A percentile compares a stretch with the other conserved stretches of the same genome.
Conservation (phyloP, 2,329 filamentous ascomycete genomes). For the Penicillium sp. region DNA sequence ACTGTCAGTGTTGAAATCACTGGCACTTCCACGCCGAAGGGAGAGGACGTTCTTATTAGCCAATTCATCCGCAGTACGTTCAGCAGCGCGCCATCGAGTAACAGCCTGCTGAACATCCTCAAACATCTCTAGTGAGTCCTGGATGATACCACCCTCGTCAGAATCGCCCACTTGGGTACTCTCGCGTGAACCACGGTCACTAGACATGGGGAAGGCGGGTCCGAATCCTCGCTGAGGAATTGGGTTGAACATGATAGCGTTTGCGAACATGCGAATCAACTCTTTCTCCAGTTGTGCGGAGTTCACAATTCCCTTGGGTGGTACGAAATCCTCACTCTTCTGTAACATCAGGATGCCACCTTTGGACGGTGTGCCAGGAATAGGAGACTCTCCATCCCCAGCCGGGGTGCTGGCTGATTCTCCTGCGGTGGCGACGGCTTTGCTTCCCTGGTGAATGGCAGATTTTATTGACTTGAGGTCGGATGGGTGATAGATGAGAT, state of each 20-base stretch:
- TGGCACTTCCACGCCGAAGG: slow-evolving; percentile 37
- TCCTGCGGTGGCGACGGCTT: slow-evolving; percentile 43
- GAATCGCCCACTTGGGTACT: slow-evolving; percentile 60
- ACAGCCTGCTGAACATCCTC: slow-evolving; percentile 78
- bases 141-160: slow-evolving; percentile 82
- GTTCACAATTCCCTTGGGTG: slow-evolving; percentile 89
- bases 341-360: slow-evolving; percentile 43
- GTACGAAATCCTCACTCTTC: slow-evolving; percentile 73
- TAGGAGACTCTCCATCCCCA: slow-evolving; percentile 54
- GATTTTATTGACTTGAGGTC: slow-evolving; percentile 75
- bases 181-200: slow-evolving; percentile 37
- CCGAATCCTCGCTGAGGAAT: slow-evolving; percentile 72
- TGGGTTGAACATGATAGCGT: slow-evolving; percentile 97
- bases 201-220: slow-evolving; percentile 55
- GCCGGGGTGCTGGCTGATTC: slow-evolving; percentile 66
- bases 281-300: slow-evolving; percentile 89
- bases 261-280: slow-evolving; percentile 93
- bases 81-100: slow-evolving; percentile 70
- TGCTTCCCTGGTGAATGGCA: slow-evolving; percentile 57
- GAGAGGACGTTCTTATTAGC: slow-evolving; percentile 38
- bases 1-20: slow-evolving; percentile 39
- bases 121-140: slow-evolving; percentile 86
- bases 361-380: slow-evolving; percentile 38
- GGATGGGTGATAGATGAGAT: slow-evolving; percentile 70
- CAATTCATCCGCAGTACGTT: slow-evolving; percentile 48